Conservation (phyloP, 331 rosid species). For the Spiraea crenata region DNA sequence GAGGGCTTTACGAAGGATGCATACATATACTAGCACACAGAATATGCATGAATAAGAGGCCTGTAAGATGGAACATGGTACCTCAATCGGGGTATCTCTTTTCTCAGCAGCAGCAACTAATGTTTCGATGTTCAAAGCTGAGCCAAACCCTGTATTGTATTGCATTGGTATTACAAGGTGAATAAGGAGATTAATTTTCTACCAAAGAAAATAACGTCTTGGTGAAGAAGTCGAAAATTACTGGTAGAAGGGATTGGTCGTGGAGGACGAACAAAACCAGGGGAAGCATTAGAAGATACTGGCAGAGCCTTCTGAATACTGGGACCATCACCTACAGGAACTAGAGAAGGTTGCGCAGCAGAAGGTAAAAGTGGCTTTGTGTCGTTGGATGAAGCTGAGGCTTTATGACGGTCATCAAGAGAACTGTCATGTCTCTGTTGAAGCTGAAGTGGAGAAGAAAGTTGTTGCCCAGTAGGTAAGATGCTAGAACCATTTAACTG, state of each 20-base stretch:
- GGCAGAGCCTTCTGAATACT: conserved; percentile 61
- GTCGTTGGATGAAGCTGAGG: conserved; percentile 51
- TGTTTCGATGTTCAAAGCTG: conserved; percentile 95
- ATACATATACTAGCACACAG: background rate
- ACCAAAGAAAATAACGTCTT: background rate
- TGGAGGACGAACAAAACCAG: conserved; percentile 71
- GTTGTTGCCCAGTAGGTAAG: conserved; percentile 62
- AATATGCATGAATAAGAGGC: conserved; percentile 3
- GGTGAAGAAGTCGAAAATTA: conserved; percentile 34
- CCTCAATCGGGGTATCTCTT: conserved; percentile 93
- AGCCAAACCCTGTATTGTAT: conserved; percentile 69
- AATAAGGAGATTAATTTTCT: background rate
- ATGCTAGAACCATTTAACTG: conserved; percentile 60
- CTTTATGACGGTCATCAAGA: conserved; percentile 64
- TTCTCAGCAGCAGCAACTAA: conserved; percentile 98
- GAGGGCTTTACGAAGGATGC: background rate
- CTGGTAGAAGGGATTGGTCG: conserved; percentile 71
- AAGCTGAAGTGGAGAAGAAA: conserved; percentile 52
- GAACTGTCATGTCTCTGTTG: conserved; percentile 73
- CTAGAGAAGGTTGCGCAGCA: conserved; percentile 53
- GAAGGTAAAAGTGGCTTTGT: conserved; percentile 57
- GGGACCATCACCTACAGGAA: conserved; percentile 49
- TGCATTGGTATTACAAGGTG: background rate
- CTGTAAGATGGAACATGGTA: conserved; percentile 22
- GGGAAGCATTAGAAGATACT: conserved; percentile 60